Conservation (phyloP, 2,329 filamentous ascomycete genomes). For the Fusarium chaquense region DNA sequence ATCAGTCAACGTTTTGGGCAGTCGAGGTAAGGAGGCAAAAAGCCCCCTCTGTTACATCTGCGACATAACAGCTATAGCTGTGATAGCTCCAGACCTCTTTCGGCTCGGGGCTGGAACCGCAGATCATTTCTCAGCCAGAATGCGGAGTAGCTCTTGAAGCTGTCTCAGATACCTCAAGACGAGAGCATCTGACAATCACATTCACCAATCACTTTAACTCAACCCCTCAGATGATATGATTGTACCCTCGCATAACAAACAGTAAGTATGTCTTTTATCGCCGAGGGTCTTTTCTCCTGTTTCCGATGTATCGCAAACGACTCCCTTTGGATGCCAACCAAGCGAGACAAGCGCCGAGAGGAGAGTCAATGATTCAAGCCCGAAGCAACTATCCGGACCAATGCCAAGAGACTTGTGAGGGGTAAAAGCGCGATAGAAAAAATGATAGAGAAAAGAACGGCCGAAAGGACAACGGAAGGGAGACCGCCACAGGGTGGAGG, state of each 20-base stretch:
- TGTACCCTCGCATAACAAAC: slow-evolving; percentile 15
- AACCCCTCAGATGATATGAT: slow-evolving; percentile 11
- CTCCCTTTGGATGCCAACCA: slow-evolving; percentile 16
- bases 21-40: slow-evolving; percentile 4
- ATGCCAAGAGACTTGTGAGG: slow-evolving; percentile 20
- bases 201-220: slow-evolving; percentile 19
- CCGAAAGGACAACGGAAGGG: slow-evolving; percentile 19
- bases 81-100: slow-evolving; percentile 19
- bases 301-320: slow-evolving; percentile 29
- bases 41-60: slow-evolving; percentile 17
- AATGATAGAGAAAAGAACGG: slow-evolving; percentile 17
- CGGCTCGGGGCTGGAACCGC: slow-evolving; percentile 17
- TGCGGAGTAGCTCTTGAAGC: slow-evolving; percentile 37
- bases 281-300: slow-evolving; percentile 1
- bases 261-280: slow-evolving; percentile 3
- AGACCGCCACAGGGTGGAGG: slow-evolving; percentile 23
- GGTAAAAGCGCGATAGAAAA: slow-evolving; percentile 5
- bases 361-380: slow-evolving; percentile 13
- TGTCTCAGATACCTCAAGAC: slow-evolving; percentile 27
- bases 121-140: slow-evolving; percentile 33
- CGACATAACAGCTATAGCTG: slow-evolving; percentile 2
- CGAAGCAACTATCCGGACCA: slow-evolving; percentile 4
- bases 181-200: slow-evolving; percentile 19
- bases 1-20: slow-evolving; percentile 32
- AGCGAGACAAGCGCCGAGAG: slow-evolving; percentile 22